These are phyloP conservation scores for Mediolabrus comicus DNA, from an alignment of 108 stramenopile species.

Conservation along the genomic window DNA sequence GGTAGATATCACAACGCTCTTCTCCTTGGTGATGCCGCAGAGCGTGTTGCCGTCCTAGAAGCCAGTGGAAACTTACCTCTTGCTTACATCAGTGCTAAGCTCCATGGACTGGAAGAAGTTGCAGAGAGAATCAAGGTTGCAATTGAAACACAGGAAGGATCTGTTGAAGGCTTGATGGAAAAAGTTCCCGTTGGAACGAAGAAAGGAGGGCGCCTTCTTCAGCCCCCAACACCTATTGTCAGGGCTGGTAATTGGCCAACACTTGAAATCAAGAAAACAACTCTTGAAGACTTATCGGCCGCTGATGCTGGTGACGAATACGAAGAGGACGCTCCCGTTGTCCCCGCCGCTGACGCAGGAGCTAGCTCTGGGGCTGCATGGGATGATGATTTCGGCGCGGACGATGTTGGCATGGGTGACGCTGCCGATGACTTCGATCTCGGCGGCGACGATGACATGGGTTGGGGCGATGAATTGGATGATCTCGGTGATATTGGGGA, in stretches of 20 bases:
- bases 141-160: slow-evolving; percentile 85
- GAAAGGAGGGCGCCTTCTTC: slow-evolving; percentile 73
- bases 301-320: slow-evolving; percentile 57
- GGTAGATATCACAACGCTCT: slow-evolving; percentile 97
- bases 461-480: slow-evolving; percentile 86
- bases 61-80: slow-evolving; percentile 91
- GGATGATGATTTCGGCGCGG: slow-evolving; percentile 52
- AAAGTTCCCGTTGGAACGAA: slow-evolving; percentile 55
- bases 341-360: slow-evolving; percentile 14
- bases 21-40: slow-evolving; percentile 92
- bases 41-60: slow-evolving; percentile 93
- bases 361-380: slow-evolving; percentile 55
- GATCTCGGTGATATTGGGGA: slow-evolving; percentile 77
- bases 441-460: slow-evolving; percentile 67
- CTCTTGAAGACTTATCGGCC: slow-evolving; percentile 76
- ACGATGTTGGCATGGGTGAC: slow-evolving; percentile 48
- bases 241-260: slow-evolving; percentile 95
- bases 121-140: slow-evolving; percentile 89
- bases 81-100: slow-evolving; percentile 89
- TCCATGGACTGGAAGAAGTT: slow-evolving; percentile 92
- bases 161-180: slow-evolving; percentile 75
- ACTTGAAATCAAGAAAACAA: slow-evolving; percentile 83
- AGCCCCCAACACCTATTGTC: slow-evolving; percentile 95
- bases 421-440: slow-evolving; percentile 70
- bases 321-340: slow-evolving; percentile 52